Conservation (phyloP, 768 basidiomycete species). For the Lactarius hengduanensis region DNA sequence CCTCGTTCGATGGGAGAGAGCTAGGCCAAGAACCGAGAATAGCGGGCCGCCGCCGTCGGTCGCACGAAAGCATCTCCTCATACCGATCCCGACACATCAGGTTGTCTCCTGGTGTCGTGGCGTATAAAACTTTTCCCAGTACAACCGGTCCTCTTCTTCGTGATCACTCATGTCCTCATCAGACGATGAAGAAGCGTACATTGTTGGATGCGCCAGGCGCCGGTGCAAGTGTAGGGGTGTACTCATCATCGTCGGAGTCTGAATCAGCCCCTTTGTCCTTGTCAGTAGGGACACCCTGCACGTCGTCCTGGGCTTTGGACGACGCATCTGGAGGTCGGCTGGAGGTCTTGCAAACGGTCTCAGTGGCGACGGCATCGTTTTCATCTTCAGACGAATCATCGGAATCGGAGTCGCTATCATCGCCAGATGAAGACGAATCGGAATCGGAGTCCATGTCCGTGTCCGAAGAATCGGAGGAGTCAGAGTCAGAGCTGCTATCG, state of each 20-base stretch:
- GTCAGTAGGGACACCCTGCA: not conserved
- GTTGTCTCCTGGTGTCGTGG: slow-evolving; percentile 1
- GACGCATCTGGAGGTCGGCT: not conserved
- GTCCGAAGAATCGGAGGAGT: not conserved
- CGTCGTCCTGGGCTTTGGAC: not conserved
- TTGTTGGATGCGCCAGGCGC: not conserved
- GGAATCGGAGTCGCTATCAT: not conserved
- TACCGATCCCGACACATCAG: not conserved
- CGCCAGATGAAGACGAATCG: slow-evolving; percentile 3
- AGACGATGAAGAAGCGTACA: not conserved
- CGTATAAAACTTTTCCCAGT: slow-evolving; percentile 11
- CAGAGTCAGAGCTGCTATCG: not conserved
- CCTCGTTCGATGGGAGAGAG: not conserved
- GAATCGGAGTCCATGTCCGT: slow-evolving; percentile 5
- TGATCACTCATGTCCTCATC: slow-evolving; percentile 8
- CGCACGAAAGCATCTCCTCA: not conserved
- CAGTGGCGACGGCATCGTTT: not conserved
- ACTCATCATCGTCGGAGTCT: not conserved
- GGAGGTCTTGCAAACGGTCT: not conserved
- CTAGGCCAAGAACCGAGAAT: not conserved
- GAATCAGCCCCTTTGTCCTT: not conserved
- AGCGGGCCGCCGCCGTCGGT: not conserved
- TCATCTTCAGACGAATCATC: slow-evolving; percentile 2
- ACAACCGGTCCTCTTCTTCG: slow-evolving; percentile 1
- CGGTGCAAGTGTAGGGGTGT: not conserved